Evolutionary conservation across 176 grass and related monocot species (phyloP).

Genomic region (Zoysia japonica): DNA sequence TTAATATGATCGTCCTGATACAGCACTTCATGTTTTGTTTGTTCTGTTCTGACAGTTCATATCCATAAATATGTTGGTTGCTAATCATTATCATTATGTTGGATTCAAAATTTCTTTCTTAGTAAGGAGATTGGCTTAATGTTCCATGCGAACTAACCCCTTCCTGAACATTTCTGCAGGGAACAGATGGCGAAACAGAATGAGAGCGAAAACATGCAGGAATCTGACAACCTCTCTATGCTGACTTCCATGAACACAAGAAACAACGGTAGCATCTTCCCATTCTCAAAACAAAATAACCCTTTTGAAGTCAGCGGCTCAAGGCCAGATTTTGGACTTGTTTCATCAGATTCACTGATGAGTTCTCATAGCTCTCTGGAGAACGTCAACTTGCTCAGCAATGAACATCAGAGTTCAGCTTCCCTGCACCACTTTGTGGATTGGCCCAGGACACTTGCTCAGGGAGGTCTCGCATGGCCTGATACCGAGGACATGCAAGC

Average conservation of each 20-base stretch:
- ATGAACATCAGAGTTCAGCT: conserved; percentile 57
- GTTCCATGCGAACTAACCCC: conserved; percentile 5
- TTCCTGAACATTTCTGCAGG: conserved; percentile 39
- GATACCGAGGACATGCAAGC: conserved; percentile 71
- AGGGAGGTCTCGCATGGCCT: conserved; percentile 63
- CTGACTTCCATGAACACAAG: conserved; percentile 53
- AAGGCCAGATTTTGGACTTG: conserved; percentile 51
- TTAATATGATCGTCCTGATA: not conserved
- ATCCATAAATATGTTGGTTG: not conserved
- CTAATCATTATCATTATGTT: not conserved
- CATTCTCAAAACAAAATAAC: conserved; percentile 71
- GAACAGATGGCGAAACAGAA: conserved; percentile 49
- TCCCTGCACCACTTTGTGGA: conserved; percentile 75
- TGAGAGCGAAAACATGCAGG: conserved; percentile 49
- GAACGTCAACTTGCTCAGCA: conserved; percentile 51
- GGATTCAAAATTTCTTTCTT: not conserved
- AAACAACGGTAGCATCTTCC: conserved; percentile 40
- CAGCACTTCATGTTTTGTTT: not conserved
- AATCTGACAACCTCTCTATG: conserved; percentile 54
- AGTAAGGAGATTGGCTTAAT: no score
- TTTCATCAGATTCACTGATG: conserved; percentile 57
- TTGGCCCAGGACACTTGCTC: conserved; percentile 60
- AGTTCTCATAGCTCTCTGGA: conserved; percentile 55
- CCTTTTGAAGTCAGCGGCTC: conserved; percentile 56
- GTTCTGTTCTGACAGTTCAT: not conserved